A percentile compares a stretch with the other conserved stretches of the same genome.
phyloP scores from a whole-genome alignment of 1,284 basidiomycete species.

The Inonotus hispidus region DNA sequence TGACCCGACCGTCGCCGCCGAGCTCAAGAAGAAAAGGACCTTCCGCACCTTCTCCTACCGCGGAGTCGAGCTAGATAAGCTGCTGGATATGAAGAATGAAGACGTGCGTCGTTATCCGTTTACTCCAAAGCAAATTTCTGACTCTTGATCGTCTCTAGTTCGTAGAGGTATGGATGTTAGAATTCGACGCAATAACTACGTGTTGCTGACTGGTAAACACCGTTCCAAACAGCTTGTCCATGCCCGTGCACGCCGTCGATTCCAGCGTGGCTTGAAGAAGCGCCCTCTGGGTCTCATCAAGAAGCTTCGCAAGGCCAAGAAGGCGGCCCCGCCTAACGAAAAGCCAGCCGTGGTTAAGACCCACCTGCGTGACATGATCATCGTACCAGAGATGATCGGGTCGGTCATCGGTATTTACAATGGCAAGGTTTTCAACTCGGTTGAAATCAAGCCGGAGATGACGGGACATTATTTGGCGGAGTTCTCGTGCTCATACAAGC shows the following conservation, averaged over 20 bases:
- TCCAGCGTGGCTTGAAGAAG: constrained; percentile 98
- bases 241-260: constrained; percentile 96
- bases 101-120: constrained; percentile 50
- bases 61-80: constrained; percentile 95
- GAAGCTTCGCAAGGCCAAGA: constrained; percentile 99
- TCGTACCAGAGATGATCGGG: constrained; percentile 99
- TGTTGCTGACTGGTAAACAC: constrained; percentile 10
- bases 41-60: constrained; percentile 99
- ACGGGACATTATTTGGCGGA: constrained; percentile 98
- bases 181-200: background rate
- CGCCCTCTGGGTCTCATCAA: constrained; percentile 99
- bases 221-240: constrained; percentile 74
- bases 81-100: constrained; percentile 95
- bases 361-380: constrained; percentile 99
- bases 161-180: constrained; percentile 54
- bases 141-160: constrained; percentile 41
- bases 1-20: constrained; percentile 84
- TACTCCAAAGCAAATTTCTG: constrained; percentile 6
- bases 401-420: constrained; percentile 97
- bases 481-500: constrained; percentile 92
- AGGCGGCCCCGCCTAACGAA: constrained; percentile 96
- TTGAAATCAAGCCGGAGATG: constrained; percentile 99
- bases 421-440: constrained; percentile 94
- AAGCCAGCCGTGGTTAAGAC: constrained; percentile 99
- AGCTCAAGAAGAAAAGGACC: constrained; percentile 95